Evolutionary conservation across 331 rosid genomes (phyloP), one percentile per base, ranked within the genome.

Genomic region (Prunus yedoensis): DNA sequence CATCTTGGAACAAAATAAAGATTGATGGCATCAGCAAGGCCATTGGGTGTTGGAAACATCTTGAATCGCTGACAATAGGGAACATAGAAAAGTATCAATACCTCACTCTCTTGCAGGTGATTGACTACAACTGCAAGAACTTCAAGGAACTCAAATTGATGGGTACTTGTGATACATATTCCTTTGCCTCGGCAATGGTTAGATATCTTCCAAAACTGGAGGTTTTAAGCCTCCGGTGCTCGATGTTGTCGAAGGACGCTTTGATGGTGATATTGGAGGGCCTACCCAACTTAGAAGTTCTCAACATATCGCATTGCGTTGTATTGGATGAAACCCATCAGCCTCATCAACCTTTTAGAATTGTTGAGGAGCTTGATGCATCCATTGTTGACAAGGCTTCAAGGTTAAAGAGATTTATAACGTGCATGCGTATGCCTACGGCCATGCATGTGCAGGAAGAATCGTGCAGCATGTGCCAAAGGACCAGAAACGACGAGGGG

Each of bases 1-100:
- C 91, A 3, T 91, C 91, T 49, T 91, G 97, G 94, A 89, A 91
- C 87, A 85, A 83, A 83, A 87, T 89, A 50, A 87, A 81, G 72
- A 86, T 65, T 68, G 50, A 78, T 9, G 97, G 94, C 80, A 91
- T 91, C 76, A 70, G 87, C 84, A 87, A 83, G 75, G 97, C 94
- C 68, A 84, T 89, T 49, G 74, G 83, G 0, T 74, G 81, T 50
- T 91, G 97, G 97, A 89, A 83, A 74, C 83, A 87, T 58, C 83
- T 89, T 3, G 92, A 89, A 71, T 89, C 97, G 62, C 45, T 91
- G 57, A 91, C 97, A 17, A 87, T 91, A 85, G 89, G 90, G 60
- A 68, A 66, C 80, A 86, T 89, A 41, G 80, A 76, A 13, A 73
- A 74, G 70, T 86, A 90, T 0, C 81, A 89, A 2, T 85, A 81